A percentile compares a stretch with the other conserved stretches of the same genome.
These are phyloP conservation scores for Coemansia sp. DNA, from an alignment of 192 early-diverging fungal species.

Conservation along the genomic window DNA sequence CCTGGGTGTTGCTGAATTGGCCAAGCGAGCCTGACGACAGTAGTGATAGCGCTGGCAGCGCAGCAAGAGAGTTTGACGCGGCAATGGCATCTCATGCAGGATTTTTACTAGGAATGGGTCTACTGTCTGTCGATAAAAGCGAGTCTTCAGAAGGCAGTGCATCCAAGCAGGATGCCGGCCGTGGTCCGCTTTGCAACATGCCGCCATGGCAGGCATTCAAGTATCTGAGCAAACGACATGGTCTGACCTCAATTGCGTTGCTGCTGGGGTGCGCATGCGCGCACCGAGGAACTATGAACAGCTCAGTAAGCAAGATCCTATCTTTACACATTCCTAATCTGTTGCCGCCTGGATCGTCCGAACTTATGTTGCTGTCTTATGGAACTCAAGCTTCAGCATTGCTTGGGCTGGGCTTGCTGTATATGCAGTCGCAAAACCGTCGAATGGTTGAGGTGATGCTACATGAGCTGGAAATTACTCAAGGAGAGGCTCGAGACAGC, in stretches of 20 bases:
- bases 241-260: conserved; percentile 68
- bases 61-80: conserved; percentile 22
- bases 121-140: conserved; percentile 23
- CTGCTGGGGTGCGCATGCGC: conserved; percentile 74
- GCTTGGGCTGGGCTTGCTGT: conserved; percentile 75
- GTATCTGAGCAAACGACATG: conserved; percentile 69
- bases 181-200: conserved; percentile 69
- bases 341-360: conserved; percentile 58
- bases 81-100: conserved; percentile 69
- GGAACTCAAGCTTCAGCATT: conserved; percentile 67
- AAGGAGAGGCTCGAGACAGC: background rate
- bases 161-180: conserved; percentile 7
- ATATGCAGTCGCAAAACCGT: conserved; percentile 65
- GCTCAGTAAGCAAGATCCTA: conserved; percentile 64
- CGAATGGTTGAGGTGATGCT: conserved; percentile 74
- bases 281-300: conserved; percentile 64
- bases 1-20: conserved; percentile 82
- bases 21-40: conserved; percentile 23
- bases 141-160: too few species aligned
- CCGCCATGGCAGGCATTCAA: conserved; percentile 59
- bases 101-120: conserved; percentile 76
- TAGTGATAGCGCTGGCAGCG: conserved; percentile 5
- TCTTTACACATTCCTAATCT: conserved; percentile 74
- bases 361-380: conserved; percentile 61
- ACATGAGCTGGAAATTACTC: conserved; percentile 52